Evolutionary conservation across 73 alveolate genomes (phyloP).

Genomic region (Paramecium sexaurelia): DNA sequence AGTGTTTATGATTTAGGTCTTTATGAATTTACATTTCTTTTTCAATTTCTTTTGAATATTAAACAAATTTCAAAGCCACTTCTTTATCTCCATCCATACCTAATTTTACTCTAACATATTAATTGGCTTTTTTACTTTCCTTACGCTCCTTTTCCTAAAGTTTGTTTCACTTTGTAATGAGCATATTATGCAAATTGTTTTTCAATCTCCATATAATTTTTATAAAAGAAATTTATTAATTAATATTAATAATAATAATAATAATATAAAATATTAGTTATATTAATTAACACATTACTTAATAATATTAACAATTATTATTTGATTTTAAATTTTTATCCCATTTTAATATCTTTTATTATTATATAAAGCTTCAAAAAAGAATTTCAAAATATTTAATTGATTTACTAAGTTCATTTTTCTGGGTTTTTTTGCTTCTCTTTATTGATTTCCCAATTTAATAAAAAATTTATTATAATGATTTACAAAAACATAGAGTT

Average conservation of each 20-base stretch:
- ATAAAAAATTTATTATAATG: too few species aligned
- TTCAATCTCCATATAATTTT: slow-evolving; percentile 27
- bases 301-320: not conserved
- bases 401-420: too few species aligned
- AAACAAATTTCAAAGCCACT: slow-evolving; percentile 35
- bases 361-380: too few species aligned
- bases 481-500: too few species aligned
- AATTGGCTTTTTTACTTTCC: not conserved
- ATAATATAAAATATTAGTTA: not conserved
- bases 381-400: too few species aligned
- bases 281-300: not conserved
- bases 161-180: not conserved
- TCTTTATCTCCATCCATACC: not conserved
- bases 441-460: too few species aligned
- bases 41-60: not conserved
- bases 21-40: slow-evolving; percentile 31
- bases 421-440: too few species aligned
- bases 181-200: not conserved
- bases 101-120: slow-evolving; percentile 1
- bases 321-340: too few species aligned
- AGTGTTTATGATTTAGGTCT: slow-evolving; percentile 33
- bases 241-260: not conserved
- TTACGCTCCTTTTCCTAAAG: slow-evolving; percentile 31
- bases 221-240: slow-evolving; percentile 5
- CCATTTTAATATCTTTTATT: too few species aligned